Evolutionary conservation across 257 asterid genomes (phyloP).

Genomic region (Gentiana straminea): DNA sequence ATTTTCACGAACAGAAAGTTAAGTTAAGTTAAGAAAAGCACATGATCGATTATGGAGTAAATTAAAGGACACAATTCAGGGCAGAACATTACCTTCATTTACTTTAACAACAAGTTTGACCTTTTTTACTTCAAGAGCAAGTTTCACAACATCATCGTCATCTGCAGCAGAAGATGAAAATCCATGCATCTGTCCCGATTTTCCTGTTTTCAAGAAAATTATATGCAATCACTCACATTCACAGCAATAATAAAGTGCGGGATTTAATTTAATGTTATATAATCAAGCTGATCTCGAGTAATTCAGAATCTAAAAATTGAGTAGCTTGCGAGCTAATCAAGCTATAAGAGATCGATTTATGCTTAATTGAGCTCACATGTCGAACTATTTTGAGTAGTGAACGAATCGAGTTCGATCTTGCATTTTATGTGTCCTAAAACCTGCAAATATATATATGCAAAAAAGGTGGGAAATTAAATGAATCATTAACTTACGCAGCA

Average conservation of each 20-base stretch:
- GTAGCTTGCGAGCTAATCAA: background rate
- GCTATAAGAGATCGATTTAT: background rate
- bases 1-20: background rate
- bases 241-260: too few relatives aligned
- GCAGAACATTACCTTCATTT: constrained; percentile 5
- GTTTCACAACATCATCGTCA: constrained; percentile 9
- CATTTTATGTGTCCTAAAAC: too few relatives aligned
- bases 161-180: constrained; percentile 7
- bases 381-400: too few relatives aligned
- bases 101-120: background rate
- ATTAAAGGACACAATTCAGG: background rate
- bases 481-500: constrained; percentile 22
- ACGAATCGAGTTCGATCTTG: too few relatives aligned
- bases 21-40: background rate
- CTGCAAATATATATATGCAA: too few relatives aligned
- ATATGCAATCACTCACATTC: too few relatives aligned
- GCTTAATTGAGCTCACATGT: too few relatives aligned
- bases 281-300: too few relatives aligned
- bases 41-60: too few relatives aligned
- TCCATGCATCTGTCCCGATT: constrained; percentile 9
- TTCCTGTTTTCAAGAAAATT: constrained; percentile 13
- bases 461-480: background rate
- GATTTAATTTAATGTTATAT: too few relatives aligned
- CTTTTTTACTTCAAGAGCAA: constrained; percentile 10
- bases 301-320: too few relatives aligned